Base-by-base conservation (phyloP, 805 yeast genomes). In the Soucietia sequanensis region DNA sequence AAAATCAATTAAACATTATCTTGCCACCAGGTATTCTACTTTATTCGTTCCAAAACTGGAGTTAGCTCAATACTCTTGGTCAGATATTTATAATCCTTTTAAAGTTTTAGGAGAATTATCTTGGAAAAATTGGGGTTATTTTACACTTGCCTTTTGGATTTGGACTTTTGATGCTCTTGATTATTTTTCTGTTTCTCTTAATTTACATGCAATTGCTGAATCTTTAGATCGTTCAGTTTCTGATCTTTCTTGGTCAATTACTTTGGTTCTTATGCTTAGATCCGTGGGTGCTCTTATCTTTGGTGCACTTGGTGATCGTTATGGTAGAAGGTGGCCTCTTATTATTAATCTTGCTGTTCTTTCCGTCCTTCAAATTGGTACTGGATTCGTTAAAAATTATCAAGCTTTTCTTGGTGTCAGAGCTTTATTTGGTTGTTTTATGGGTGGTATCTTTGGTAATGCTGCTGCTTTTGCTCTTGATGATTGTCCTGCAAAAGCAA, bases 91-190 rank as follows among this genome's bases (percentile, higher is more conserved):
- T 23, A 84, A 85, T 54, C 95, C 95, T 2, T 54, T 85, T 41
- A 78, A 79, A 1, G 76, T 77, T 18, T 62, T 83, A 17, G 54
- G 56, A 8, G 55, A 56, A 43, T 65, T 84, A 50, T 68, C 65
- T 23, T 55, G 67, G 36, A 65, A 56, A 39, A 82, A 80, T 48
- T 80, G 85, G 84, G 58, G 68, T 29, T 75, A 69, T 56, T 76
- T 78, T 47, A 24, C 58, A 13, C 57, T 75, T 28, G 84, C 81
- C 0, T 76, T 76, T 43, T 47, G 59, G 34, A 78, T 76, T 14
- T 80, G 85, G 85, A 66, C 81, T 3, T 75, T 79, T 75, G 85
- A 78, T 58, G 79, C 84, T 3, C 70, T 78, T 49, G 85, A 79
- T 56, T 80, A 75, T 51, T 80, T 80, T 45, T 64, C 76, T 8